Conservation (phyloP, 768 basidiomycete genomes). For the Leccinum subgranulosum region DNA sequence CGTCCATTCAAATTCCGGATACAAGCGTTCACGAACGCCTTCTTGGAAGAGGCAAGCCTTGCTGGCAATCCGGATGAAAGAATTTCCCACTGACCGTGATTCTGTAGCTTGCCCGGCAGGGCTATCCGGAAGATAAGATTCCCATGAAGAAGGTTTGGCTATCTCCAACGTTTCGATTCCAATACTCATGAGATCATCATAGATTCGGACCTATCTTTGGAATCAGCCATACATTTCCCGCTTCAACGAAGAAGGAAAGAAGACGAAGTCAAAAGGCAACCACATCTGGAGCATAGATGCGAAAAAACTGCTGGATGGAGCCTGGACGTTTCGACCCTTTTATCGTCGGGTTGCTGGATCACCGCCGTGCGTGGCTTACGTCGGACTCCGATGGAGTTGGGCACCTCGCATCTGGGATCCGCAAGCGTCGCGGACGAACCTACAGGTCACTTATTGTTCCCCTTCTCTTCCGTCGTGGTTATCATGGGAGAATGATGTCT, state of each 20-base stretch:
- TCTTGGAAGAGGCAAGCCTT: constrained; percentile 77
- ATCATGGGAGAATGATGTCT: constrained; percentile 77
- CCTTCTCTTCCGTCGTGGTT: constrained; percentile 86
- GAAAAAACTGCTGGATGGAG: constrained; percentile 69
- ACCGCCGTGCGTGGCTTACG: constrained; percentile 79
- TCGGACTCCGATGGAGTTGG: constrained; percentile 83
- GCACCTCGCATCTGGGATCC: constrained; percentile 96
- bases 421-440: constrained; percentile 78
- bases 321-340: constrained; percentile 89
- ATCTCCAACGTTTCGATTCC: constrained; percentile 10
- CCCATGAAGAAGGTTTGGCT: constrained; percentile 87
- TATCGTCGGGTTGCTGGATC: constrained; percentile 82
- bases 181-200: constrained; percentile 22
- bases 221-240: constrained; percentile 89
- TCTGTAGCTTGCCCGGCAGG: constrained; percentile 71
- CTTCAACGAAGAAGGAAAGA: constrained; percentile 98
- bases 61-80: constrained; percentile 1
- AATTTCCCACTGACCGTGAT: constrained; percentile 9
- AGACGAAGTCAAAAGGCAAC: constrained; percentile 98
- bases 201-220: constrained; percentile 97
- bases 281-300: constrained; percentile 99
- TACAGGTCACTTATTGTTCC: constrained; percentile 77
- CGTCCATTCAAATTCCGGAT: constrained; percentile 99
- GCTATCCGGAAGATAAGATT: constrained; percentile 91
- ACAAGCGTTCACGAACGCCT: constrained; percentile 94